Evolutionary conservation across 2,329 filamentous ascomycete genomes (phyloP).

Genomic region (Neophaeococcomyces mojaviensis): DNA sequence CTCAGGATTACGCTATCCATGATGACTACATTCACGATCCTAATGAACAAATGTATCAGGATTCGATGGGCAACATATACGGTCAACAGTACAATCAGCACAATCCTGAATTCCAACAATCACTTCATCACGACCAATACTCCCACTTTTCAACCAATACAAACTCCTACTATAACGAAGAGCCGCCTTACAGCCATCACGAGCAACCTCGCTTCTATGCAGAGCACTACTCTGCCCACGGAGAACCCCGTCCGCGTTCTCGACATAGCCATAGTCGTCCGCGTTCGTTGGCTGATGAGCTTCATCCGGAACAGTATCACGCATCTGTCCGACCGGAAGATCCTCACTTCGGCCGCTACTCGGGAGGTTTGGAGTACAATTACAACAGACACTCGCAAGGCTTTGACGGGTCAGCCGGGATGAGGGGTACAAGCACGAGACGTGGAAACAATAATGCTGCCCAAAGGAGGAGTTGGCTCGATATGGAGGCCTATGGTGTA

Average conservation of each 20-base stretch:
- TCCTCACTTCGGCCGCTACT: slow-evolving; percentile 27
- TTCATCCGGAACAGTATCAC: slow-evolving; percentile 11
- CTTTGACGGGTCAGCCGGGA: slow-evolving; percentile 31
- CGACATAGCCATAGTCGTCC: slow-evolving; percentile 10
- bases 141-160: too few species aligned
- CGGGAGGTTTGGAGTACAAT: slow-evolving; percentile 30
- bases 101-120: not conserved
- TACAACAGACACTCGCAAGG: slow-evolving; percentile 28
- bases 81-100: too few species aligned
- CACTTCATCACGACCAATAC: not conserved
- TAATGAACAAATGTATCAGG: not conserved
- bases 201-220: slow-evolving; percentile 1
- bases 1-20: too few species aligned
- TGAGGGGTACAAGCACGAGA: slow-evolving; percentile 17
- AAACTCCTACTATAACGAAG: too few species aligned
- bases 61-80: too few species aligned
- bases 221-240: not conserved
- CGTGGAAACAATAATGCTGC: not conserved
- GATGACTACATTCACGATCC: not conserved
- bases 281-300: slow-evolving; percentile 11
- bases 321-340: slow-evolving; percentile 6
- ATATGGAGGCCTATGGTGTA: slow-evolving; percentile 20
- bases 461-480: slow-evolving; percentile 14
- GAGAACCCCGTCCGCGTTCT: slow-evolving; percentile 3
- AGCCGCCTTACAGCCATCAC: not conserved